Base-by-base conservation (phyloP, 192 early-diverging fungal genomes). In the Podila horticola region DNA sequence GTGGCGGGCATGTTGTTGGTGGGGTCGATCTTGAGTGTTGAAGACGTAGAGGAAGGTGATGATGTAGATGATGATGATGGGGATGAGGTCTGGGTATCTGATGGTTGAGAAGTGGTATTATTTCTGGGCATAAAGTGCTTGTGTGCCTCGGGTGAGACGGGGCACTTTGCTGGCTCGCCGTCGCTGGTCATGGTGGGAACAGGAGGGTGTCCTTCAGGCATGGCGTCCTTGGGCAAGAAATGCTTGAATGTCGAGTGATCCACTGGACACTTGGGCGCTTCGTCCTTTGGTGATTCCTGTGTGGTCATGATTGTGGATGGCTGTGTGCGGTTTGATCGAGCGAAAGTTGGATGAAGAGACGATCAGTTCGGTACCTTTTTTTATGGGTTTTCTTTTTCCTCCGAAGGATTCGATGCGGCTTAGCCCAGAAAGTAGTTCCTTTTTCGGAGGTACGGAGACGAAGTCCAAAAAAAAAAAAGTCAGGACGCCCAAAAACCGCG, bases 1-100 rank as follows among this genome's bases (percentile, higher is more conserved):
- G 75, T 68, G 4, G 64, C n/a, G 0, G 90, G 92, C 91, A 93
- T 93, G 34, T 91, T 87, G 68, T 92, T 94, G 33, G 81, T 74
- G 0, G 86, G 84, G 63, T 94, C 85, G 60, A 92, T 82, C 77
- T 61, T 31, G 15, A 81, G 71, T 28, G 31, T 33, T 28, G 28
- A 17, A 2, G 1, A n/a, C n/a, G n/a, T 20, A 33, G 13, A 31
- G 1, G 45, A 17, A 63, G 58, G 26, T 33, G 66, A 11, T 15
- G 65, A 50, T 48, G 69, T 30, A 28, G 69, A 7, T 66, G 63
- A 26, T n/a, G 58, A 22, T 28, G 75, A 66, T 26, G 59, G 20
- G 17, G 57, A n/a, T 48, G 57, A 30, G 48, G 67, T 2, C 41
- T 61, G 20, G 6, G 38, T 30, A 29, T 67, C 20, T 58, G 49